Conservation (phyloP, 768 basidiomycete species). For the Mycena metata region DNA sequence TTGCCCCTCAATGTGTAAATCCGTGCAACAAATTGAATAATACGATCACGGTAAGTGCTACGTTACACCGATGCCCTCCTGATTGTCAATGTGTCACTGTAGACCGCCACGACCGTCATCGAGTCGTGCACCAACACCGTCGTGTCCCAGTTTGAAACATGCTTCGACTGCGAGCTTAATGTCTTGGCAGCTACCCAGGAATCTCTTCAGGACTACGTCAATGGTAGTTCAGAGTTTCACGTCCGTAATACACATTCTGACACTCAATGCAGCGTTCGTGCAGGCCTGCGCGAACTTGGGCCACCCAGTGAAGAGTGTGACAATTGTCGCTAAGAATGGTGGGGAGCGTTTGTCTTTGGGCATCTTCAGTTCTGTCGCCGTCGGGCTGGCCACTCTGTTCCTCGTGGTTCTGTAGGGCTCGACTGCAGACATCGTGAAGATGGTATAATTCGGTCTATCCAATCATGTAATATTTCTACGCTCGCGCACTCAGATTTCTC, state of each 20-base stretch:
- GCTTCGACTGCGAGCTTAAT: conserved; percentile 27
- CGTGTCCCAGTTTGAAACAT: conserved; percentile 19
- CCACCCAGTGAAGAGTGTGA: conserved; percentile 23
- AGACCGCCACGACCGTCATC: conserved; percentile 1
- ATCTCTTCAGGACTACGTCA: conserved; percentile 15
- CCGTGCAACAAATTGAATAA: conserved; percentile 9
- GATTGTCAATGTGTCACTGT: not conserved
- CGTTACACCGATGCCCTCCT: not conserved
- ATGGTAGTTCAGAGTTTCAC: conserved; percentile 19
- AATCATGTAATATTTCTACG: too few species aligned
- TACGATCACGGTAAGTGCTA: not conserved
- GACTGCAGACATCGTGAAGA: not conserved
- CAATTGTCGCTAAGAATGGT: conserved; percentile 16
- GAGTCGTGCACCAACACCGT: conserved; percentile 14
- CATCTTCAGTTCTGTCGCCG: not conserved
- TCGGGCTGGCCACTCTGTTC: conserved; percentile 1
- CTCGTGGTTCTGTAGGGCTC: conserved; percentile 8
- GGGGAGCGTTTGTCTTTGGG: conserved; percentile 16
- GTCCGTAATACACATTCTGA: conserved; percentile 49
- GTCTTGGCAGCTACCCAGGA: conserved; percentile 5
- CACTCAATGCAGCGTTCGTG: conserved; percentile 12
- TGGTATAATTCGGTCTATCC: not conserved
- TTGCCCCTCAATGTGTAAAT: conserved; percentile 10
- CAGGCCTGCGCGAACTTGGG: not conserved
- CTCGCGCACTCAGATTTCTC: too few species aligned